Conservation (phyloP, 2,329 filamentous ascomycete species). For the Myriosclerotinia duriaeana region DNA sequence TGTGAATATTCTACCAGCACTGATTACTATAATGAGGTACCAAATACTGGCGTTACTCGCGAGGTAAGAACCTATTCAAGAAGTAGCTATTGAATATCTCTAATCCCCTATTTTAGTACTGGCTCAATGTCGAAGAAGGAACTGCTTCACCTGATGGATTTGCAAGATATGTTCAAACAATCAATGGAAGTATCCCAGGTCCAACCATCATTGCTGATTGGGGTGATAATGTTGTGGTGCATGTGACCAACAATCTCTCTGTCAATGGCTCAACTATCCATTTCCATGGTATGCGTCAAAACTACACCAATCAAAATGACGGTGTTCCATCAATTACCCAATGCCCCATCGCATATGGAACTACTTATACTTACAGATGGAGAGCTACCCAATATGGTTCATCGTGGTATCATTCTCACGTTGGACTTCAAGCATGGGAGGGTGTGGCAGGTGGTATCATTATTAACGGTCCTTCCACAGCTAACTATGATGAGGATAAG, state of each 20-base stretch:
- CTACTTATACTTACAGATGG: conserved; percentile 30
- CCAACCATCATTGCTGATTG: conserved; percentile 41
- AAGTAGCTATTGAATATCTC: conserved; percentile 28
- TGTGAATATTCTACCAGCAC: conserved; percentile 49
- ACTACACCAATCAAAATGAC: conserved; percentile 45
- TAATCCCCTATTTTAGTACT: conserved; percentile 24
- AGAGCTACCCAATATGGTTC: conserved; percentile 43
- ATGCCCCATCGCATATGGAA: conserved; percentile 57
- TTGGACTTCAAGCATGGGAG: conserved; percentile 50
- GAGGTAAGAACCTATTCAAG: conserved; percentile 25
- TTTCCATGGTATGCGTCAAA: conserved; percentile 50
- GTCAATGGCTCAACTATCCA: conserved; percentile 45
- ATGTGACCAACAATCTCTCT: conserved; percentile 39
- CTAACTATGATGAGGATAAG: conserved; percentile 61
- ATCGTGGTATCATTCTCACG: conserved; percentile 62
- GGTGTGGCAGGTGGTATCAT: conserved; percentile 60
- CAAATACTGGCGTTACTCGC: conserved; percentile 49
- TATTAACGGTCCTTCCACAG: conserved; percentile 58
- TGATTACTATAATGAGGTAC: conserved; percentile 41
- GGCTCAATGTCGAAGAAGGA: conserved; percentile 25
- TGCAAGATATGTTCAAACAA: conserved; percentile 31
- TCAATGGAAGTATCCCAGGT: conserved; percentile 40
- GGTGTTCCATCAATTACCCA: conserved; percentile 53
- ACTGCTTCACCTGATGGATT: conserved; percentile 37
- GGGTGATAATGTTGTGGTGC: conserved; percentile 43